Evolutionary conservation across 1,139 yeast species (phyloP).

Genomic region (Arxiozyma slooffiae): DNA sequence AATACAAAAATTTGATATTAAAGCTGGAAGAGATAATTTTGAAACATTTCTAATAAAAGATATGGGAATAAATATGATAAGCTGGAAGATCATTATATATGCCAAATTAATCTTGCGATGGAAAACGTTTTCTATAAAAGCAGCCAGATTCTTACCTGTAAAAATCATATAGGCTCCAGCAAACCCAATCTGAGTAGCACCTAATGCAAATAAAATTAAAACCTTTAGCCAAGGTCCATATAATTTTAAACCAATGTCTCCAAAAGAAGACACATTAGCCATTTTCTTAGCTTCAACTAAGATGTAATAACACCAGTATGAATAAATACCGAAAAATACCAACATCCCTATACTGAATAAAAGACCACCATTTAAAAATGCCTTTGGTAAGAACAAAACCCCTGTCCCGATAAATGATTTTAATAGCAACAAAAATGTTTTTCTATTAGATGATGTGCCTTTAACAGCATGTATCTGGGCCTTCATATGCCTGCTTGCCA

Average conservation of each 20-base stretch:
- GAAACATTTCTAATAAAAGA: conserved; percentile 64
- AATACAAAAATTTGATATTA: conserved; percentile 58
- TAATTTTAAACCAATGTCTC: conserved; percentile 57
- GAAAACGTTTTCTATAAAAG: conserved; percentile 45
- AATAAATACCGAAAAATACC: conserved; percentile 50
- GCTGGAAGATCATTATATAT: conserved; percentile 44
- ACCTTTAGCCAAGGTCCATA: conserved; percentile 54
- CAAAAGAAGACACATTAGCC: conserved; percentile 59
- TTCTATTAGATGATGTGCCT: conserved; percentile 59
- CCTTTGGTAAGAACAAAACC: conserved; percentile 63
- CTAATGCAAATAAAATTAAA: conserved; percentile 51
- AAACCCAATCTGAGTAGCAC: conserved; percentile 65
- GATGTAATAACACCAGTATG: conserved; percentile 61
- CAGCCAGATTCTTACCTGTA: conserved; percentile 57
- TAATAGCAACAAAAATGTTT: conserved; percentile 57
- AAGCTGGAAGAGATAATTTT: conserved; percentile 56
- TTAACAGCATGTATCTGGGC: conserved; percentile 11
- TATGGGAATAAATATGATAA: conserved; percentile 53
- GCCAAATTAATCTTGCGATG: conserved; percentile 32
- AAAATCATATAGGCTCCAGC: conserved; percentile 69
- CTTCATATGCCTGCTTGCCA: conserved; percentile 14
- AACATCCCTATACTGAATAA: conserved; percentile 46
- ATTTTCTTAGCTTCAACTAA: conserved; percentile 47
- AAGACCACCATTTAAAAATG: conserved; percentile 66
- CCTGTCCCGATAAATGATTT: conserved; percentile 76